These are phyloP conservation scores for Agapanthus africanus DNA, from an alignment of 106 monocot species.

Conservation along the genomic window DNA sequence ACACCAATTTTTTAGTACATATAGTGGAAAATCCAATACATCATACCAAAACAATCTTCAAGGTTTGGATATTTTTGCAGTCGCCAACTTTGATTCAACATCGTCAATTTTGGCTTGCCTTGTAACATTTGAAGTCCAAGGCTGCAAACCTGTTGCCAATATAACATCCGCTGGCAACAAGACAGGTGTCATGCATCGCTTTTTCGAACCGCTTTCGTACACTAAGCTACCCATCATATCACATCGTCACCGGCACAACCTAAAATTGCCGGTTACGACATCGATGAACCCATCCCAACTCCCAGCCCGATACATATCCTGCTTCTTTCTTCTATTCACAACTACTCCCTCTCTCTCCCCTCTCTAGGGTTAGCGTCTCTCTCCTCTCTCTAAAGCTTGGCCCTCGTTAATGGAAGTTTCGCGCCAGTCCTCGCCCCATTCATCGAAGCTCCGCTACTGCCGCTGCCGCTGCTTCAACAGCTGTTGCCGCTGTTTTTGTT, in stretches of 20 bases:
- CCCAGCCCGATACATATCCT: neutral
- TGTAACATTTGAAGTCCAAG: too few relatives aligned
- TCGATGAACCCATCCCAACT: neutral
- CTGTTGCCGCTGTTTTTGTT: neutral
- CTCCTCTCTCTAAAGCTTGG: neutral
- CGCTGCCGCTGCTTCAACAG: conserved; percentile 8
- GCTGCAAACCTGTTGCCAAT: too few relatives aligned
- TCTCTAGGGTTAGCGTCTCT: neutral
- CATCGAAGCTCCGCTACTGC: conserved; percentile 8
- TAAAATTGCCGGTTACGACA: neutral
- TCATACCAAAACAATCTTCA: too few relatives aligned
- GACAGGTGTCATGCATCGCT: too few relatives aligned
- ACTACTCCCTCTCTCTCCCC: neutral
- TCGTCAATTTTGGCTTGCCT: too few relatives aligned
- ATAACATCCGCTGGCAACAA: too few relatives aligned
- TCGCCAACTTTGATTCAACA: too few relatives aligned
- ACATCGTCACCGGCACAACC: neutral
- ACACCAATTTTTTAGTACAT: too few relatives aligned
- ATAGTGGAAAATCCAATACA: too few relatives aligned
- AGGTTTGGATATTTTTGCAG: too few relatives aligned
- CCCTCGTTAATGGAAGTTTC: conserved; percentile 12
- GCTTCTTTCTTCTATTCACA: neutral
- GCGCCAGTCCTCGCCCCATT: neutral
- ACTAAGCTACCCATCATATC: neutral
- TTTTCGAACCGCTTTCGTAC: too few relatives aligned